Evolutionary conservation across 768 basidiomycete species (phyloP), one percentile per base, ranked within the genome.

Genomic region (Pulveroboletus sp.): DNA sequence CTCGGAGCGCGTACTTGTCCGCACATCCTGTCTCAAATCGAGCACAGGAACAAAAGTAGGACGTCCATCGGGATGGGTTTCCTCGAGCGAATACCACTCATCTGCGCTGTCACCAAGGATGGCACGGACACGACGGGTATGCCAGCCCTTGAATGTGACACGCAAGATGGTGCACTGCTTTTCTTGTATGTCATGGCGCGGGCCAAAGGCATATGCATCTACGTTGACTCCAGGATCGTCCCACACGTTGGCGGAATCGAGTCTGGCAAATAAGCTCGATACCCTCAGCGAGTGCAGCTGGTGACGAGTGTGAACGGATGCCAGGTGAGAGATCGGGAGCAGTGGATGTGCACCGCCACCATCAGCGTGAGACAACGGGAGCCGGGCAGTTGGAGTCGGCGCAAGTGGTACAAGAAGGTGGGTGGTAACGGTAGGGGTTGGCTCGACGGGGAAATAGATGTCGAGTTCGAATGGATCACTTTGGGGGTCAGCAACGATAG

Each of bases 51-150:
- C 26, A 7, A 38, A 26, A 5, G 50, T 39, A 11, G 63, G 50
- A 18, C 13, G 49, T 10, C 28, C 55, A 14, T 62, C 44, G 36
- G n/a, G 52, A 57, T 30, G 59, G 1, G 68, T 65, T 58, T 89
- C 87, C 60, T 88, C 81, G 15, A 91, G 65, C 0, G 76, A 73
- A 68, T 87, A 91, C 89, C 89, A 92, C 0, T 83, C 84, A 8
- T 74, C 78, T 15, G 83, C 80, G 28, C 79, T 81, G 61, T 86
- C 81, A 11, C 89, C 89, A 11, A 90, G 75, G 17, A 89, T 74
- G 41, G 76, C 67, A 38, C 84, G 72, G 8, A 91, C 86, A 41
- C 80, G 78, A 10, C 71, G 70, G 56, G 78, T 78, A 4, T 79
- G 76, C 87, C 89, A 93, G 3, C 89, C 90, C 15, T 71, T 69